Conservation (phyloP, 2,329 filamentous ascomycete genomes). For the Colletotrichum incanum region DNA sequence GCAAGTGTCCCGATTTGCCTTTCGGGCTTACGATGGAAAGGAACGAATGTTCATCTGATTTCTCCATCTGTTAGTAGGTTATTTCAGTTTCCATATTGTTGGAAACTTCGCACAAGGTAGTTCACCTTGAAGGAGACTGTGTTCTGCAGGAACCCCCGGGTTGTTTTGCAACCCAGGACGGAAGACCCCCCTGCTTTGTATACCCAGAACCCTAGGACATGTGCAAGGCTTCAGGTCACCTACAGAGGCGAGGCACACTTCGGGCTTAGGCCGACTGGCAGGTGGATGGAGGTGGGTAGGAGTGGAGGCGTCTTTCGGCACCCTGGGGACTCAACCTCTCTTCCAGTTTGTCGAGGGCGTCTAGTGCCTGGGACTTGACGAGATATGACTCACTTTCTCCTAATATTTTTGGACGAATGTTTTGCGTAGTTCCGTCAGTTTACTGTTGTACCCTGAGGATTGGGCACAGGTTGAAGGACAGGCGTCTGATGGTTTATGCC, state of each 20-base stretch:
- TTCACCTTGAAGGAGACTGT: constrained; percentile 7
- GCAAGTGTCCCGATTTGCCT: constrained; percentile 33
- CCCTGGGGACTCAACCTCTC: constrained; percentile 1
- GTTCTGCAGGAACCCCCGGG: constrained; percentile 20
- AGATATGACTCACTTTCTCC: constrained; percentile 6
- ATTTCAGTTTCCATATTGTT: background rate
- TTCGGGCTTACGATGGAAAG: background rate
- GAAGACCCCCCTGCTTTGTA: background rate
- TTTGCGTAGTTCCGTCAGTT: background rate
- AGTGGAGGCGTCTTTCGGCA: background rate
- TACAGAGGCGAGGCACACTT: constrained; percentile 4
- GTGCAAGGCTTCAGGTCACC: constrained; percentile 9
- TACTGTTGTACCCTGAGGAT: background rate
- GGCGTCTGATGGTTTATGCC: background rate
- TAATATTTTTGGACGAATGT: background rate
- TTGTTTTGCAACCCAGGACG: background rate
- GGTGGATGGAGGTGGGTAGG: background rate
- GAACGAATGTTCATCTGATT: constrained; percentile 28
- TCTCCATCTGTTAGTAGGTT: constrained; percentile 17
- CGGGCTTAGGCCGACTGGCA: background rate
- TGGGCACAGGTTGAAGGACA: background rate
- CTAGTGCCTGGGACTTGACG: background rate
- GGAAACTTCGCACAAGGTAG: constrained; percentile 1
- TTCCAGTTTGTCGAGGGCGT: constrained; percentile 7
- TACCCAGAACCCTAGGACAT: background rate